Evolutionary conservation across 2,329 filamentous ascomycete species (phyloP), one percentile per base, ranked within the genome.

Genomic region (Aspergillus sergii): DNA sequence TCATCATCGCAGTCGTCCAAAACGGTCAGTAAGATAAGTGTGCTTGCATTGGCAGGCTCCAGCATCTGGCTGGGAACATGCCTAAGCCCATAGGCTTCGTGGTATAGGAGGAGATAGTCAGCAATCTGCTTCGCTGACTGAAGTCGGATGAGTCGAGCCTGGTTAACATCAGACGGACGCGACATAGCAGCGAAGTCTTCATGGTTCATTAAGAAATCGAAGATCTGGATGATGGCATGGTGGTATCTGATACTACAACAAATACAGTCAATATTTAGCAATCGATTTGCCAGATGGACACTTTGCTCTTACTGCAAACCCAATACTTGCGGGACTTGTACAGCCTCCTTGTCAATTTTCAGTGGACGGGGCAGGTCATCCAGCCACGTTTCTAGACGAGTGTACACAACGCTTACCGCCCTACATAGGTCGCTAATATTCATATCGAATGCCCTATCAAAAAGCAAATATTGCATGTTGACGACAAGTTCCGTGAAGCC

Each of bases 41-140:
- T 68, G 41, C 69, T 69, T 30, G 59, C 65, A 53, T 69, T 67
- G 9, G 68, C 66, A 16, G 72, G 66, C 32, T 71, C 70, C 26
- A 72, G 67, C 58, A 77, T 64, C 32, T 72, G 68, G 36, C 71
- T 66, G 11, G 75, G 72, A 21, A 73, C 69, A 26, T 75, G 69
- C 36, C 70, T 69, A 21, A 74, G 63, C 11, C 72, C 73, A 64
- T 73, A 77, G 4, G 66, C 63, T 34, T 66, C 66, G 21, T 72
- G 73, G 46, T 75, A 68, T 32, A 72, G 50, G 26, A 64, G 69
- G 57, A 76, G 69, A 45, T 67, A 75, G 19, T 64, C 61, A 11
- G 71, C 71, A 53, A 73, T 73, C 51, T 72, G 70, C 32, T 68
- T 65, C 7, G 69, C 71, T 12, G 69, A 64, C 21, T 60, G 55